Evolutionary conservation across 176 grass and related monocot species (phyloP).

Genomic region (Bromus sterilis): DNA sequence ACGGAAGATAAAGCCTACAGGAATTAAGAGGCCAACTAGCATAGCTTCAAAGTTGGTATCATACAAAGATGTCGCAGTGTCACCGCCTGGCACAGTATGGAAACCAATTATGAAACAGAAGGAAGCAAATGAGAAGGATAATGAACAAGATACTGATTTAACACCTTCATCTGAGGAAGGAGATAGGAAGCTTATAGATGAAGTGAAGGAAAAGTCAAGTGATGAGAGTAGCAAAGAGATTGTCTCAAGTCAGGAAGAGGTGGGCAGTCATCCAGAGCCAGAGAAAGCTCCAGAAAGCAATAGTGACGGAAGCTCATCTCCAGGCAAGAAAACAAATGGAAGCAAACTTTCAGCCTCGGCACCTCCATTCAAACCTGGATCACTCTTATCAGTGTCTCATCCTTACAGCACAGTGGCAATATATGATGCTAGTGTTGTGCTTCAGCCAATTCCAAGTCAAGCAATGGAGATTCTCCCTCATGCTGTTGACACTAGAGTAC

Average conservation of each 20-base stretch:
- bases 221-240: slow-evolving; percentile 40
- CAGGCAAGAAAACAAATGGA: slow-evolving; percentile 47
- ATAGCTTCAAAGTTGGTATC: slow-evolving; percentile 82
- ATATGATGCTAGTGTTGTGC: slow-evolving; percentile 59
- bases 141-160: slow-evolving; percentile 24
- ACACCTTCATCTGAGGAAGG: slow-evolving; percentile 36
- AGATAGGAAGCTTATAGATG: slow-evolving; percentile 41
- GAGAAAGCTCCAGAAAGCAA: slow-evolving; percentile 46
- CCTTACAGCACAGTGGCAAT: slow-evolving; percentile 57
- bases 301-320: slow-evolving; percentile 34
- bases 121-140: slow-evolving; percentile 41
- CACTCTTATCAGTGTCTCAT: slow-evolving; percentile 59
- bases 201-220: slow-evolving; percentile 38
- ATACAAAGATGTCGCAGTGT: slow-evolving; percentile 95
- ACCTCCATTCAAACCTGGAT: slow-evolving; percentile 91
- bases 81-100: slow-evolving; percentile 75
- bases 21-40: slow-evolving; percentile 32
- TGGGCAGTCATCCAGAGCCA: slow-evolving; percentile 8
- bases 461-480: slow-evolving; percentile 55
- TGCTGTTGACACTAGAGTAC: slow-evolving; percentile 67
- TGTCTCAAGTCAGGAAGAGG: slow-evolving; percentile 31
- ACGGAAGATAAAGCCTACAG: slow-evolving; percentile 14
- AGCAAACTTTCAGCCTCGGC: slow-evolving; percentile 98
- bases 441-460: slow-evolving; percentile 49
- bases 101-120: slow-evolving; percentile 61